Evolutionary conservation across 2,329 filamentous ascomycete genomes (phyloP), one percentile per base, ranked within the genome.

Genomic region (Cladosporium oxysporum): DNA sequence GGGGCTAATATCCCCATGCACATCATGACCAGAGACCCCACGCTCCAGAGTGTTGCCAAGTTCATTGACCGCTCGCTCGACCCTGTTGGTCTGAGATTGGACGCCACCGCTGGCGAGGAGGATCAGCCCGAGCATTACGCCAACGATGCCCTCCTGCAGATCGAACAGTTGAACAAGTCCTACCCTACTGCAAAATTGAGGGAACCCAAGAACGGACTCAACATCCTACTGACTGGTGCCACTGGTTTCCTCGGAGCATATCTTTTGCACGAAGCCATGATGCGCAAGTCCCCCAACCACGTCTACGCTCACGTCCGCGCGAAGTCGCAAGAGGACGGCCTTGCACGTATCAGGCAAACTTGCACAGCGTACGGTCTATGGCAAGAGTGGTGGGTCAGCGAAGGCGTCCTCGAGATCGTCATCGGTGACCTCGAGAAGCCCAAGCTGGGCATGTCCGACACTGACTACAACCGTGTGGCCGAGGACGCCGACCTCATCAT

Each of bases 191-290:
- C 68, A 75, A 49, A 62, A 18, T n/a, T 79, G n/a, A 70, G 74
- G 12, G 66, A 65, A 33, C 37, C 66, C 8, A 62, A 71, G 29
- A 69, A 64, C 12, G 77, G 66, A 66, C 75, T 71, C 68, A 80
- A 69, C 0, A 83, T 95, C 12, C 91, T 97, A 77, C 80, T 97
- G 5, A 97, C 93, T 2, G 93, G 94, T 52, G 92, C 91, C 4
- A 97, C 93, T 5, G 93, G 93, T 2, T 97, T 97, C 82, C 79
- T 97, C 23, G 93, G 93, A 31, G 86, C 91, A 0, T 96, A 93
- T 74, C 82, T 97, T 12, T 81, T 96, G 35, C 85, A 85, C 64
- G 91, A 96, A 64, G 79, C 97, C 1, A 83, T 97, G 1, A 85
- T 85, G 47, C 83, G 90, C 28, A 71, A 70, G 5, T 67, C 73